A percentile compares a stretch with the other conserved stretches of the same genome.
These are phyloP conservation scores for Populus pruinosa DNA, from an alignment of 345 rosid genomes.

Conservation along the genomic window DNA sequence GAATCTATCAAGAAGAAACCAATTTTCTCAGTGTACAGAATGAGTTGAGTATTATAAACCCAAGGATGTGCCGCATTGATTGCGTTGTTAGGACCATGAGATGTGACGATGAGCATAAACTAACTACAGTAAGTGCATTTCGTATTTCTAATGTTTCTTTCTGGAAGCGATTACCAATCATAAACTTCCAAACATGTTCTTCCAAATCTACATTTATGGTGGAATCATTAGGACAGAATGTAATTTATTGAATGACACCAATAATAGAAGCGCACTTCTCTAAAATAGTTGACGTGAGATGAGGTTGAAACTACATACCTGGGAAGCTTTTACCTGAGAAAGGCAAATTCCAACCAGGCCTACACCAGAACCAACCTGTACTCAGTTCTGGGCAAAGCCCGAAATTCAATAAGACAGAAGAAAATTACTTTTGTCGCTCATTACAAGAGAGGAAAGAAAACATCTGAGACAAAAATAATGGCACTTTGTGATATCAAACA, in stretches of 20 bases:
- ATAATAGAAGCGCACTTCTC: neutral
- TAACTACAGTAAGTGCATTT: no score
- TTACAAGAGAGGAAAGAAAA: neutral
- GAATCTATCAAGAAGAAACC: neutral
- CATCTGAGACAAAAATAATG: neutral
- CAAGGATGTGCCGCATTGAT: neutral
- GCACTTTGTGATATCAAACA: neutral
- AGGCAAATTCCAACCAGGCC: slow-evolving; percentile 84
- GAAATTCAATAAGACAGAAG: neutral
- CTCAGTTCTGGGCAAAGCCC: neutral
- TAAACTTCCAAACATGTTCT: neutral
- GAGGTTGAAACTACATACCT: slow-evolving; percentile 42
- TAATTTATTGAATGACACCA: neutral
- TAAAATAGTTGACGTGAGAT: neutral
- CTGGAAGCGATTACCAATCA: neutral
- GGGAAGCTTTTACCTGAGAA: slow-evolving; percentile 66
- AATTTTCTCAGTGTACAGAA: neutral
- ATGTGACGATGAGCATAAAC: no score
- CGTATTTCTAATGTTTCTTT: neutral
- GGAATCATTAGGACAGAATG: neutral
- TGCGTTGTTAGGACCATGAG: neutral
- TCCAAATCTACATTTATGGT: neutral
- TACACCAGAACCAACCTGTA: slow-evolving; percentile 90
- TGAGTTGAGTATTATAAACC: neutral
- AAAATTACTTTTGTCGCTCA: neutral